Evolutionary conservation across 2,329 filamentous ascomycete genomes (phyloP).

Genomic region (Aureobasidium lini): DNA sequence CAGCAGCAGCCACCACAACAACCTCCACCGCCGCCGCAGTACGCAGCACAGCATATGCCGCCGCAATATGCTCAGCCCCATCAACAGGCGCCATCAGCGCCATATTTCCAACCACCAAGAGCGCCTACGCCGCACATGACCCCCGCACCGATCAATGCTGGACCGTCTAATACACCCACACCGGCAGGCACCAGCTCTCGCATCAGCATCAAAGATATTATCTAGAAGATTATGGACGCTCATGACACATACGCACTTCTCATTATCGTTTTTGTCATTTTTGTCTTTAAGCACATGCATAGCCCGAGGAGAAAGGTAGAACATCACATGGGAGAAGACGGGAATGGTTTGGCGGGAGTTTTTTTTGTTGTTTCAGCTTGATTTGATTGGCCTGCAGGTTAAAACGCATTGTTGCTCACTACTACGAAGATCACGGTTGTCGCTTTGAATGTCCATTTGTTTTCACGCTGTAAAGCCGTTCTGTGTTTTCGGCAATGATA

Average conservation of each 20-base stretch:
- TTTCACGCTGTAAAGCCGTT: background rate
- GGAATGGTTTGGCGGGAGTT: background rate
- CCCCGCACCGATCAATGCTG: slow-evolving; percentile 1
- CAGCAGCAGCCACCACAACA: slow-evolving; percentile 13
- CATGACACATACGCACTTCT: slow-evolving; percentile 7
- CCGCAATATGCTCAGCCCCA: slow-evolving; percentile 15
- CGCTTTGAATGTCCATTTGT: background rate
- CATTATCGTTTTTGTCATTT: slow-evolving; percentile 6
- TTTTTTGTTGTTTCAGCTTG: background rate
- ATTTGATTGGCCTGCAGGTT: background rate
- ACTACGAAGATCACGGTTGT: slow-evolving; percentile 7
- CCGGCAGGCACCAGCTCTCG: slow-evolving; percentile 15
- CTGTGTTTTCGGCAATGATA: background rate
- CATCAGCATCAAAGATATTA: slow-evolving; percentile 33
- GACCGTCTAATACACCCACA: background rate
- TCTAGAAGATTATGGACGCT: slow-evolving; percentile 16
- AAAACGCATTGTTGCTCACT: slow-evolving; percentile 2
- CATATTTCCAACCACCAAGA: slow-evolving; percentile 12
- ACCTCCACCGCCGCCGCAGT: slow-evolving; percentile 17
- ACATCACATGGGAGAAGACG: background rate
- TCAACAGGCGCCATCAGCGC: slow-evolving; percentile 15
- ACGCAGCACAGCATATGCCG: slow-evolving; percentile 8
- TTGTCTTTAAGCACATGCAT: slow-evolving; percentile 3
- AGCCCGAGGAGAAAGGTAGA: slow-evolving; percentile 10
- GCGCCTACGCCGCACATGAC: slow-evolving; percentile 13